Evolutionary conservation across 192 early-diverging fungal genomes (phyloP).

Genomic region (Paraglomus brasilianum): DNA sequence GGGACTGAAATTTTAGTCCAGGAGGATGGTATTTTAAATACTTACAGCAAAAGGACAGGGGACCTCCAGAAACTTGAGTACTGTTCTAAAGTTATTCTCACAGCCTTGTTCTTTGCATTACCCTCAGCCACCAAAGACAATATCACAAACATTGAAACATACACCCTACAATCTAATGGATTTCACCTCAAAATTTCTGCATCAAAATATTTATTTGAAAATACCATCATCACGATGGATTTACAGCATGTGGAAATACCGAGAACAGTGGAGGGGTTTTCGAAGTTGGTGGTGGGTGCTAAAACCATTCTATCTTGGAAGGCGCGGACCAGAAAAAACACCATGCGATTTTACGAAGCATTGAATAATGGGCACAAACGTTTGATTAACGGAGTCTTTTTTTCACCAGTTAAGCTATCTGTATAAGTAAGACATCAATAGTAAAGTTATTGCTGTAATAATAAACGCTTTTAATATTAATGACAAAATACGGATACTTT

Average conservation of each 20-base stretch:
- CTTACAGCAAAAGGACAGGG: conserved; percentile 17
- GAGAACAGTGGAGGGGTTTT: conserved; percentile 14
- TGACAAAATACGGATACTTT: no score
- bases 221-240: conserved; percentile 11
- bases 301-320: conserved; percentile 11
- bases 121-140: conserved; percentile 11
- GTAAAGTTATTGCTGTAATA: no score
- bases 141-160: conserved; percentile 1
- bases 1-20: conserved; percentile 6
- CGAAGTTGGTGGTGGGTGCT: conserved; percentile 9
- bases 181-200: conserved; percentile 21
- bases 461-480: no score
- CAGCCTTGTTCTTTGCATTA: conserved; percentile 9
- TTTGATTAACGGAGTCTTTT: conserved; percentile 10
- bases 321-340: conserved; percentile 22
- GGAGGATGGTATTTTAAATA: conserved; percentile 6
- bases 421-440: no score
- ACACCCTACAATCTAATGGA: conserved; percentile 13
- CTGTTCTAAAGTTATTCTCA: conserved; percentile 19
- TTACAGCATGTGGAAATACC: conserved; percentile 7
- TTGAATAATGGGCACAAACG: no score
- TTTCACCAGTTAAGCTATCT: no score
- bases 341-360: conserved; percentile 12
- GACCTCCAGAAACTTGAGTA: conserved; percentile 14
- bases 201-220: conserved; percentile 23